Evolutionary conservation across 2,329 filamentous ascomycete genomes (phyloP), one percentile per base, ranked within the genome.

Genomic region (Canariomyces notabilis): DNA sequence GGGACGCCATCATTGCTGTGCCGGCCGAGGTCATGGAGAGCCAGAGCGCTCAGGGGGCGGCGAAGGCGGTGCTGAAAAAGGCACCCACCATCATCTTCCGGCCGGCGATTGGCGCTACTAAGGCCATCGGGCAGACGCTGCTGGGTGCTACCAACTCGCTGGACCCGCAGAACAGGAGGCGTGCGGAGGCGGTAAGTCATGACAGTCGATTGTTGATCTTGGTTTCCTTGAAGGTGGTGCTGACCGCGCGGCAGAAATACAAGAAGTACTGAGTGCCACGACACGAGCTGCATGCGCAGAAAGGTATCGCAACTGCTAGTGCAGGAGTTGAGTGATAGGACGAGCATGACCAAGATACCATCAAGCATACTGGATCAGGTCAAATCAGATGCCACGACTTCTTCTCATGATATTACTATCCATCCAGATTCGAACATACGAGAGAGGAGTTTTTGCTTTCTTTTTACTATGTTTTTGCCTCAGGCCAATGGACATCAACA

Each of bases 41-140:
- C 59, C 79, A 82, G 18, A 89, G 81, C 49, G 90, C 91, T 1
- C 80, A 82, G 34, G 89, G 87, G 2, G 89, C 87, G 1, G 88
- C 89, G 12, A 82, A 74, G 59, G 90, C 85, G 1, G 82, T 98
- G 15, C 75, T 84, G 50, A 84, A 79, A 64, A 80, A 87, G 57
- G 89, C 90, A 22, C 93, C 93, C n/a, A 96, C 90, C 0, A 88
- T 97, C 16, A 85, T 98, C 42, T 80, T 98, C 56, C 75, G 90
- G 45, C 93, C 93, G 6, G 88, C 89, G 3, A 89, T 97, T 58
- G 94, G 91, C 0, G 88, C 89, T 6, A 89, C 85, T 29, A 91
- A 91, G 66, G 91, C 85, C 0, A 82, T 95, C 40, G 88, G 89
- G 7, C 87, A 94, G 70, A 89, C 91, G 31, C 71, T 98, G 48